phyloP scores from a whole-genome alignment of 805 yeast genomes.

The Kazachstania viticola region DNA sequence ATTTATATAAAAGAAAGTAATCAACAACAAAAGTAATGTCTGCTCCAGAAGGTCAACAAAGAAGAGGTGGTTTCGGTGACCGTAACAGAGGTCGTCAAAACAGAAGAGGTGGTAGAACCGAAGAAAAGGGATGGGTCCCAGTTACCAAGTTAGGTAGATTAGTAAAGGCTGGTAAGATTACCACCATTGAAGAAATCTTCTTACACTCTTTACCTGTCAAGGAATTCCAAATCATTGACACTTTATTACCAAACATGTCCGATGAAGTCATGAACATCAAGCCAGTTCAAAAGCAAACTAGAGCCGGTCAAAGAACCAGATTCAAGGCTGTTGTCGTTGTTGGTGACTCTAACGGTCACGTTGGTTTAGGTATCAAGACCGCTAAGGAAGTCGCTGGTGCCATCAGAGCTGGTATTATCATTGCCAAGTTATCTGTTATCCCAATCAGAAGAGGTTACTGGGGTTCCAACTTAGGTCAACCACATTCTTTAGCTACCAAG shows the following conservation, averaged over 20 bases:
- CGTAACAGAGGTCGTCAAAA: constrained; percentile 48
- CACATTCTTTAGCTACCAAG: constrained; percentile 97
- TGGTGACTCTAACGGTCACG: constrained; percentile 99
- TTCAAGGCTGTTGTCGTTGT: constrained; percentile 99
- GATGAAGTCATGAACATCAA: constrained; percentile 99
- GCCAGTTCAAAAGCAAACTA: constrained; percentile 99
- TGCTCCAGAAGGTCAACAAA: constrained; percentile 30
- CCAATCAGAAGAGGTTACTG: constrained; percentile 99
- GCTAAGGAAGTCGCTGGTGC: constrained; percentile 99
- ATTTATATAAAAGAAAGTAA: constrained; percentile 18
- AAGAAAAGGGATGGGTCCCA: constrained; percentile 99
- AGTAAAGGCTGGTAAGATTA: constrained; percentile 96
- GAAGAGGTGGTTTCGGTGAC: constrained; percentile 43
- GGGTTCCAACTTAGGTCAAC: constrained; percentile 99
- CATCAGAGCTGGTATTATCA: constrained; percentile 98
- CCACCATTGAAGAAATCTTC: constrained; percentile 96
- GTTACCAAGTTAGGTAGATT: constrained; percentile 99
- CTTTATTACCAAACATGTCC: constrained; percentile 85
- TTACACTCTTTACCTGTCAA: constrained; percentile 98
- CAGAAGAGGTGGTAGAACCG: constrained; percentile 70
- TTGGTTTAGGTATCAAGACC: constrained; percentile 99
- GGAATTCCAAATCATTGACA: constrained; percentile 98
- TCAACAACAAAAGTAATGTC: constrained; percentile 25
- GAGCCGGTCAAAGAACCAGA: constrained; percentile 99
- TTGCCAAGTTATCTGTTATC: constrained; percentile 96